Evolutionary conservation across 2,329 filamentous ascomycete genomes (phyloP).

Genomic region (Phialophora chinensis): DNA sequence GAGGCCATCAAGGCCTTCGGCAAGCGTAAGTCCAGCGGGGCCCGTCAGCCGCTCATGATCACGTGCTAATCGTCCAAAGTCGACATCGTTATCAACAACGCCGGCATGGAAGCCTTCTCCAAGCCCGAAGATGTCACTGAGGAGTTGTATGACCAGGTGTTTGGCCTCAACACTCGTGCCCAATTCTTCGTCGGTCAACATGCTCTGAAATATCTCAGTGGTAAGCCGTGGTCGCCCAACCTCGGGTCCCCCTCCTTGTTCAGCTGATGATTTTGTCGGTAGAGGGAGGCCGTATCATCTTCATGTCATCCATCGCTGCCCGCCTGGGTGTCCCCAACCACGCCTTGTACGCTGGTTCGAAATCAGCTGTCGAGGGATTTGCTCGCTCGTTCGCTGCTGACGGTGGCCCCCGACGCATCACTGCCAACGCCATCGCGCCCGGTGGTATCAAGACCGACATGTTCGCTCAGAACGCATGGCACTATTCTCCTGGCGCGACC

Average conservation of each 20-base stretch:
- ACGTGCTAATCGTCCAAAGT: constrained; percentile 22
- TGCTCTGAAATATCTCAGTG: constrained; percentile 68
- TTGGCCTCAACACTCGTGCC: constrained; percentile 66
- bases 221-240: constrained; percentile 21
- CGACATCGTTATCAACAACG: constrained; percentile 41
- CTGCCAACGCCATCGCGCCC: constrained; percentile 74
- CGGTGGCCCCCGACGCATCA: constrained; percentile 70
- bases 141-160: constrained; percentile 64
- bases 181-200: constrained; percentile 72
- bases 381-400: constrained; percentile 74
- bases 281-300: constrained; percentile 59
- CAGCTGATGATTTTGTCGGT: constrained; percentile 19
- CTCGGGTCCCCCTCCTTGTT: background rate
- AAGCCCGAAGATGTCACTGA: constrained; percentile 71
- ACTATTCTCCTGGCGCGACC: constrained; percentile 65
- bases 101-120: constrained; percentile 44
- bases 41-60: background rate
- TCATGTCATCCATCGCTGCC: constrained; percentile 63
- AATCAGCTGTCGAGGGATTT: constrained; percentile 75
- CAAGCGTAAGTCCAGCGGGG: constrained; percentile 19
- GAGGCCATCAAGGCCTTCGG: constrained; percentile 44
- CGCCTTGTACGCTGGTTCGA: constrained; percentile 72
- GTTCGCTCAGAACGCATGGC: constrained; percentile 73
- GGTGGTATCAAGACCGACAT: constrained; percentile 78
- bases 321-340: constrained; percentile 72